A percentile compares a stretch with the other conserved stretches of the same genome.
Evolutionary conservation across 1,284 basidiomycete genomes (phyloP).

Genomic region (Vanrija sp.): DNA sequence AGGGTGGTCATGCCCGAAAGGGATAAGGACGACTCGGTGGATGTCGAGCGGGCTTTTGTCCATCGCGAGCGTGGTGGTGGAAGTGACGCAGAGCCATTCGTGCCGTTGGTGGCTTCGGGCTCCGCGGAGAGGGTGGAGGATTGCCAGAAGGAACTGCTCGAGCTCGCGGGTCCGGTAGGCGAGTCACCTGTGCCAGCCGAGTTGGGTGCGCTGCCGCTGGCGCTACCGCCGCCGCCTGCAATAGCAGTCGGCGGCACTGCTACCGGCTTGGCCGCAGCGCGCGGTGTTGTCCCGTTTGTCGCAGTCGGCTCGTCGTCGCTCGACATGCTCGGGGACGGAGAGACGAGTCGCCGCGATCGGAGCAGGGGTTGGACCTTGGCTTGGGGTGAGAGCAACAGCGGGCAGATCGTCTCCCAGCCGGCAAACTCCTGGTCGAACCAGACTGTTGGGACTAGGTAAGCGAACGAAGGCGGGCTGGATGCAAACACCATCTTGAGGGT

Average conservation of each 20-base stretch:
- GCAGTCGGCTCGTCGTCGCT: constrained; percentile 16
- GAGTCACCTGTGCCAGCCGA: not conserved
- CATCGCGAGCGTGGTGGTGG: constrained; percentile 12
- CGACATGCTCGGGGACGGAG: constrained; percentile 18
- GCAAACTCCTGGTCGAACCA: not conserved
- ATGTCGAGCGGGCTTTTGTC: constrained; percentile 27
- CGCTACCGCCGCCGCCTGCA: not conserved
- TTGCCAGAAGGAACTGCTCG: constrained; percentile 10
- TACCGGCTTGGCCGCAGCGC: not conserved
- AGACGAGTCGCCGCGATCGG: constrained; percentile 8
- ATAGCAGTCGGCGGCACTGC: not conserved
- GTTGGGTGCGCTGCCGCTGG: not conserved
- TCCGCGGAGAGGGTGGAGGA: constrained; percentile 1
- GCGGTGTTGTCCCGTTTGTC: too few relatives aligned
- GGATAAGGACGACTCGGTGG: constrained; percentile 32
- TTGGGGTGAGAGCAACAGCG: constrained; percentile 9
- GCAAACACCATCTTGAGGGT: not conserved
- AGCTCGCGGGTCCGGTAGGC: not conserved
- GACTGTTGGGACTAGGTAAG: not conserved
- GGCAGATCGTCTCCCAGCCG: constrained; percentile 15
- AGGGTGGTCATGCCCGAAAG: constrained; percentile 24
- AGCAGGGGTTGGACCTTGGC: constrained; percentile 5
- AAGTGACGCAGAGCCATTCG: constrained; percentile 6
- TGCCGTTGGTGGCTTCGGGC: not conserved
- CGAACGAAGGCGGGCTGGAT: not conserved